These are phyloP conservation scores for Jacaranda mimosifolia DNA, from an alignment of 257 asterid genomes.

Conservation along the genomic window DNA sequence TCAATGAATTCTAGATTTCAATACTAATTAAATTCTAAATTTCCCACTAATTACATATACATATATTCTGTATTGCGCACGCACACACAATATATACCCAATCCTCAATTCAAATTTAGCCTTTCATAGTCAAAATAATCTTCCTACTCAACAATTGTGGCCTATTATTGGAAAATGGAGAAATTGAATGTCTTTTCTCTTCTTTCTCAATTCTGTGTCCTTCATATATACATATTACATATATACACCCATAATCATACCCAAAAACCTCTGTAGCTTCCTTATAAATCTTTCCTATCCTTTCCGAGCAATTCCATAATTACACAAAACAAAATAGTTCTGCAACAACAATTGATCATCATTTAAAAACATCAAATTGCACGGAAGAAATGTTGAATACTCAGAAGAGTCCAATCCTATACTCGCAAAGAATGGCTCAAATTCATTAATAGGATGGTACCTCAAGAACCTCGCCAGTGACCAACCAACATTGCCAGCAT, in stretches of 20 bases:
- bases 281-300: constrained; percentile 65
- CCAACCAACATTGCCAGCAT: constrained; percentile 43
- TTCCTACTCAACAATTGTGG: too few species aligned
- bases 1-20: too few species aligned
- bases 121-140: too few species aligned
- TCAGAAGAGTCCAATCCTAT: constrained; percentile 63
- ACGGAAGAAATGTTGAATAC: constrained; percentile 55
- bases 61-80: too few species aligned
- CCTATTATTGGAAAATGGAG: too few species aligned
- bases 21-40: too few species aligned
- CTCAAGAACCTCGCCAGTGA: constrained; percentile 61
- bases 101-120: too few species aligned
- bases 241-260: constrained; percentile 44
- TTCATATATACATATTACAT: too few species aligned
- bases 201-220: too few species aligned
- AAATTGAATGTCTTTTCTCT: too few species aligned
- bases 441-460: constrained; percentile 34
- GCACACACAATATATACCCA: too few species aligned
- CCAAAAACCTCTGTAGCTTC: constrained; percentile 65
- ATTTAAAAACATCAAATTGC: constrained; percentile 60
- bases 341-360: constrained; percentile 61
- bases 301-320: constrained; percentile 61
- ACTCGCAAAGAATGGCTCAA: constrained; percentile 84
- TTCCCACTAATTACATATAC: too few species aligned
- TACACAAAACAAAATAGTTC: constrained; percentile 64